phyloP scores from a whole-genome alignment of 2,329 filamentous ascomycete species.

The Talaromyces marneffei region DNA sequence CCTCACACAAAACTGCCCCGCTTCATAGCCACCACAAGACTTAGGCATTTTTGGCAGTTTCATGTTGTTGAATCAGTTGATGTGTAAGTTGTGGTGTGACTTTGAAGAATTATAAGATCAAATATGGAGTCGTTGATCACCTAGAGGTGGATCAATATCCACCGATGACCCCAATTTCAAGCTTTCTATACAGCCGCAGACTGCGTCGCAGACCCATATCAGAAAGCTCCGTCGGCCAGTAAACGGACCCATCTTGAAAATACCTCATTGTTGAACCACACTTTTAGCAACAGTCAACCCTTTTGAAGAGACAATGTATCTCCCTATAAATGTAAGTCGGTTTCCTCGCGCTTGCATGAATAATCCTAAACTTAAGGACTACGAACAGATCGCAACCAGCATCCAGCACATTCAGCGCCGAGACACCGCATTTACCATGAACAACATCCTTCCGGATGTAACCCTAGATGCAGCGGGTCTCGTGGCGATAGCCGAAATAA shows the following conservation, averaged over 20 bases:
- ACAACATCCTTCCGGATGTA: conserved; percentile 21
- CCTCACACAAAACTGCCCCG: background rate
- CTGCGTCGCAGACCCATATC: background rate
- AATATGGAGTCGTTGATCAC: background rate
- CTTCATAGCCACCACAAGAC: conserved; percentile 4
- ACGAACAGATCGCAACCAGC: background rate
- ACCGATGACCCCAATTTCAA: background rate
- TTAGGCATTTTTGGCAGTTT: background rate
- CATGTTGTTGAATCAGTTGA: background rate
- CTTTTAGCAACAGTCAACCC: background rate
- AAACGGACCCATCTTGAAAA: background rate
- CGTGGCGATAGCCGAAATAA: conserved; percentile 55
- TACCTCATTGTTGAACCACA: background rate
- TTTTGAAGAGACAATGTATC: background rate
- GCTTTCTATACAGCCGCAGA: background rate
- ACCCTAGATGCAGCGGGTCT: conserved; percentile 50
- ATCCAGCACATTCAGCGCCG: background rate
- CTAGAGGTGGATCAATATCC: background rate
- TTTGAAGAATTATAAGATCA: background rate
- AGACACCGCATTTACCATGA: background rate
- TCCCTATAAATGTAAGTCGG: conserved; percentile 3
- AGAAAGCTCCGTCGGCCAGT: background rate
- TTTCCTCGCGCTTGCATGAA: background rate
- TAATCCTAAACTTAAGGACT: background rate
- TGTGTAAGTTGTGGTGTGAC: background rate